Base-by-base conservation (phyloP, 2,329 filamentous ascomycete genomes). In the Diaporthe citrichinensis region DNA sequence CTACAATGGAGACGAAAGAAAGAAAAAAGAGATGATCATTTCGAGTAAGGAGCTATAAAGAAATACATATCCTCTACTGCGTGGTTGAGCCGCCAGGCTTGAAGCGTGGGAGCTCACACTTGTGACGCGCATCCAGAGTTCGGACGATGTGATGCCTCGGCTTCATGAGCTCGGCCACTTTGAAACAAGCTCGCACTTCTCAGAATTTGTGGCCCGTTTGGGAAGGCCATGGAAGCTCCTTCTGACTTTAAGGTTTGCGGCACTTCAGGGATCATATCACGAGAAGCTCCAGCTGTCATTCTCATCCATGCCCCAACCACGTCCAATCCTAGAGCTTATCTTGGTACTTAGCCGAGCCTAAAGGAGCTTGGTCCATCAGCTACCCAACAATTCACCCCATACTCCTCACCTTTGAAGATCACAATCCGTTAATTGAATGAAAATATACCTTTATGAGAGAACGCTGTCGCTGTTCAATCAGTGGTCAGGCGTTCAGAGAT, bases 71-170 rank as follows among this genome's bases (percentile, higher is more conserved):
- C 7, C 14, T 4, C 2, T 6, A n/a, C 8, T 36, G 10, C 1
- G 23, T 17, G 12, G 36, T 57, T 31, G 34, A 62, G 4, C 15
- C 4, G 14, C 15, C 4, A 34, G 15, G 31, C 57, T 59, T 14
- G 20, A 46, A 17, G 25, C 8, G 34, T 65, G 20, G 20, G 5
- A 53, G 62, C 44, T 53, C 23, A 28, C n/a, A 39, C 62, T 51
- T 53, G 62, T 53, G 62, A 68, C 62, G 23, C 62, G 44, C 23
- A 51, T 5, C 25, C 20, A 49, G 51, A 49, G 20, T 46, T 61
- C 69, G 28, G 69, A 61, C 69, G 55, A 59, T 25, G 41, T 51
- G 41, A 58, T 72, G 23, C 69, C 69, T 72, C 69, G 69, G 69
- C 69, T 61, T 34, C 69, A 51, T 53, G 69, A 72, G 69, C 25